Percentiles rank a stretch among this genome's conserved stretches.
Conservation (phyloP, 2,329 filamentous ascomycete genomes). For the Colletotrichum acutatum region DNA sequence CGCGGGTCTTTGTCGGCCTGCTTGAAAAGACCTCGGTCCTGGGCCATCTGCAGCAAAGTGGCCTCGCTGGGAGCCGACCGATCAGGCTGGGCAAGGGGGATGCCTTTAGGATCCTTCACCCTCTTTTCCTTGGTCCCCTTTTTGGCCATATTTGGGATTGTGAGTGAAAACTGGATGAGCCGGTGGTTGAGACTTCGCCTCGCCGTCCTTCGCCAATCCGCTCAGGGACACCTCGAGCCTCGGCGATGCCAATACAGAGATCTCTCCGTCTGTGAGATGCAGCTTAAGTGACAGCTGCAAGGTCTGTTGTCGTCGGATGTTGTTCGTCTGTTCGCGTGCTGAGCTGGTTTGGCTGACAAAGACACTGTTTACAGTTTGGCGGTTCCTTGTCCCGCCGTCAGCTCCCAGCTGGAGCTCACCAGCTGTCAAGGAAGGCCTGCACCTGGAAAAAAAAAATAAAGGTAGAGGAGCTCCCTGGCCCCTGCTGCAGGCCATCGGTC, state of each 20-base stretch:
- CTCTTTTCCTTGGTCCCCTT: constrained; percentile 59
- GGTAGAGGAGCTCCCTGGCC: background rate
- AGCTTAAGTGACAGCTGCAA: background rate
- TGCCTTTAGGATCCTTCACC: constrained; percentile 58
- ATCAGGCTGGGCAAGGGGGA: constrained; percentile 77
- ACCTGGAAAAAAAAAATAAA: background rate
- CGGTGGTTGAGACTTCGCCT: too few relatives aligned
- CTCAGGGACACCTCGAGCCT: background rate
- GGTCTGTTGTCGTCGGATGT: background rate
- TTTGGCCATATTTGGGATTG: constrained; percentile 26
- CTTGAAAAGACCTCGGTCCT: constrained; percentile 69
- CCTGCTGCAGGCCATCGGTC: constrained; percentile 23
- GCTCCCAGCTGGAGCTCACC: constrained; percentile 5
- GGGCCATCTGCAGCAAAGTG: constrained; percentile 79
- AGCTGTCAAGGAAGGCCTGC: background rate
- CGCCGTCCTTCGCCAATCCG: background rate
- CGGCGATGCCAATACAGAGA: background rate
- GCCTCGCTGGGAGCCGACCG: constrained; percentile 68
- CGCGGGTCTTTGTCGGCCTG: constrained; percentile 56
- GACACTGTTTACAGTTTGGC: constrained; percentile 6
- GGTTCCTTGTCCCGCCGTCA: constrained; percentile 11
- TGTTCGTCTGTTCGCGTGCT: constrained; percentile 14
- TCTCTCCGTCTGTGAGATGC: background rate
- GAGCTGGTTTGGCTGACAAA: constrained; percentile 17
- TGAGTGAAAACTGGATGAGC: background rate